Base-by-base conservation (phyloP, 371 early-diverging fungal genomes). In the Mucor sp. region DNA sequence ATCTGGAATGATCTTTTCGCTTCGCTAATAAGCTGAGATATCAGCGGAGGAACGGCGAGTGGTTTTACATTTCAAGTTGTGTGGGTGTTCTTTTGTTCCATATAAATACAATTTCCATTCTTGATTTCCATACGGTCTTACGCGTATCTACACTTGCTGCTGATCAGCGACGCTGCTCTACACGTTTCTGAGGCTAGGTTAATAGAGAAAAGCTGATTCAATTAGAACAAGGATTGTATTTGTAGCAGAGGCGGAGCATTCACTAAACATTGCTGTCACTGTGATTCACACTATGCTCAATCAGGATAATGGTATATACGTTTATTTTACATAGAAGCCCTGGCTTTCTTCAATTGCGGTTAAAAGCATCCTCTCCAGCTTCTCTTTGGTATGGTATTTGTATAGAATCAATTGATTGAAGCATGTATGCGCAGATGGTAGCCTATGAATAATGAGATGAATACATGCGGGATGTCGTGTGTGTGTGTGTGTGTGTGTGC, bases 361-460 rank as follows among this genome's bases (percentile, higher is more conserved):
- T 21, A 76, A 53, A 12, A 99, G 76, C 86, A 97, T 98, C 15
- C 79, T 74, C 68, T 85, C 80, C 27, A 99, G 77, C 72, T 94
- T 94, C 23, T 90, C 87, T 64, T 87, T 86, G n/a, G 89, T 84
- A 23, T 85, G 72, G 67, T 97, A 96, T 62, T 85, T 77, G 70
- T 93, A 95, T 19, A 97, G 73, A 15, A 94, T 91, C 68, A 98
- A 74, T 74, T 97, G 97, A 72, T 96, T 99, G 74, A 99, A 99
- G 74, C 99, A 99, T 0, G 99, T 99, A 76, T 97, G 98, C 12
- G 99, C 93, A 32, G 90, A 87, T 0, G 99, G 99, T 48, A 97
- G 83, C 39, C 94, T 84, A 58, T 87, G 27, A 1, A 23, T 21
- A 11, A n/a, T 43, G 6, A 17, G 17, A 39, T 25, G 33, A 35